Evolutionary conservation across 2,329 filamentous ascomycete genomes (phyloP).

Genomic region (Coniella vitis): DNA sequence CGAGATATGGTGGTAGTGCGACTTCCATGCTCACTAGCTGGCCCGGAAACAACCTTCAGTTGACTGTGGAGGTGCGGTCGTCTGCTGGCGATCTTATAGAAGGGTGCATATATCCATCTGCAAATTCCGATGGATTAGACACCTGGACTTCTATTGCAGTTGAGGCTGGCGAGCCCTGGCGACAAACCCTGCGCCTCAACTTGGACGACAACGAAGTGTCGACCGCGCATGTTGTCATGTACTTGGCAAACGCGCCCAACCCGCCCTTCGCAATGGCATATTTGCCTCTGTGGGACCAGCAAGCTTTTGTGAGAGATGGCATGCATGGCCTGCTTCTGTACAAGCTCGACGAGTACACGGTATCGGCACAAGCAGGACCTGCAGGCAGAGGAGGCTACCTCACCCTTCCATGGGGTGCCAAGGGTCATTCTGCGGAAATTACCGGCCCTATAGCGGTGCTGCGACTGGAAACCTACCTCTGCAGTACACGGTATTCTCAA

Average conservation of each 20-base stretch:
- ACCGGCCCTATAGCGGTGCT: conserved; percentile 77
- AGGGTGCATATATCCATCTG: conserved; percentile 79
- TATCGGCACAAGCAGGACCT: conserved; percentile 53
- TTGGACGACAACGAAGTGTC: conserved; percentile 75
- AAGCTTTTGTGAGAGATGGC: conserved; percentile 85
- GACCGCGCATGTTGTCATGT: conserved; percentile 81
- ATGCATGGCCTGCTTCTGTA: conserved; percentile 76
- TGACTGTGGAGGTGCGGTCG: conserved; percentile 83
- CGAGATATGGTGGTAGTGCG: conserved; percentile 64
- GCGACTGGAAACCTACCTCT: conserved; percentile 75
- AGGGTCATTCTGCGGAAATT: conserved; percentile 62
- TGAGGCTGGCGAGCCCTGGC: conserved; percentile 77
- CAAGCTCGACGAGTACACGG: conserved; percentile 86
- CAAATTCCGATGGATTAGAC: conserved; percentile 70
- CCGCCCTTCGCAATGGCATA: conserved; percentile 88
- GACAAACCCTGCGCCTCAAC: conserved; percentile 76
- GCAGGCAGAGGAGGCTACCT: conserved; percentile 81
- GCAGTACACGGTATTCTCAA: conserved; percentile 91
- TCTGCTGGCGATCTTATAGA: conserved; percentile 75
- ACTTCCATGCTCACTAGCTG: conserved; percentile 58
- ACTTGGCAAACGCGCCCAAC: conserved; percentile 76
- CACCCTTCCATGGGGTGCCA: conserved; percentile 70
- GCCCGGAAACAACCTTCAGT: conserved; percentile 69
- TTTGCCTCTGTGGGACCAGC: conserved; percentile 88
- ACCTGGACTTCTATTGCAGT: conserved; percentile 83